Base-by-base conservation (phyloP, 176 grass and related monocot genomes). In the Ananas comosus region DNA sequence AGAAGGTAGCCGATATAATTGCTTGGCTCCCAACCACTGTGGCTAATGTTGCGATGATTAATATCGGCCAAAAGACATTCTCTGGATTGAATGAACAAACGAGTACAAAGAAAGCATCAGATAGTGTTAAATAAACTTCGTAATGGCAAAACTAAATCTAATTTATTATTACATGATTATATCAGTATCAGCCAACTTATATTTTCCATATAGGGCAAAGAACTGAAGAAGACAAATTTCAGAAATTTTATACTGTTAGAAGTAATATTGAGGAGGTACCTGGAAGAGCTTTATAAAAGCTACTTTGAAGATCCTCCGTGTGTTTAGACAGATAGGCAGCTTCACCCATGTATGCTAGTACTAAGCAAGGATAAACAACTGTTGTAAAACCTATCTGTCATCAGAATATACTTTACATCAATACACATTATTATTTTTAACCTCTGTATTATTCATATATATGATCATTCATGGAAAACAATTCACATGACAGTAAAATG, bases 321-420 rank as follows among this genome's bases (percentile, higher is more conserved):
- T 96, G 92, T 68, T 88, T 83, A 0, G 92, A 96, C 24, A 96
- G 75, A 71, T 88, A 96, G 10, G 91, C 92, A 61, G 92, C 92
- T 68, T 96, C 92, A 42, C 92, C 92, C 92, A 96, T 96, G 74
- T 96, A 96, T 53, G 92, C 88, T 47, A 91, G 70, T 48, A 96
- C 83, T 65, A 96, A 80, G 81, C 88, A 96, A 73, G 88, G 92
- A 79, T 96, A 91, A 50, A 96, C 86, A 67, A 89, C 64, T 65
- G 85, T 54, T 64, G 81, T 82, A 80, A 96, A 96, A 73, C 82
- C 85, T 19, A 96, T 79, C 92, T 96, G 81, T 23, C 52, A 78
- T 64, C 11, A 48, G 25, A 82, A 84, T 78, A 51, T 23, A 85
- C 72, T 48, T 48, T 56, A 79, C 25, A 64, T 68, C 6, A 65